A percentile compares a stretch with the other conserved stretches of the same genome.
These are phyloP conservation scores for Nectriaceae sp. DNA, from an alignment of 2,329 filamentous ascomycete genomes.

Conservation along the genomic window DNA sequence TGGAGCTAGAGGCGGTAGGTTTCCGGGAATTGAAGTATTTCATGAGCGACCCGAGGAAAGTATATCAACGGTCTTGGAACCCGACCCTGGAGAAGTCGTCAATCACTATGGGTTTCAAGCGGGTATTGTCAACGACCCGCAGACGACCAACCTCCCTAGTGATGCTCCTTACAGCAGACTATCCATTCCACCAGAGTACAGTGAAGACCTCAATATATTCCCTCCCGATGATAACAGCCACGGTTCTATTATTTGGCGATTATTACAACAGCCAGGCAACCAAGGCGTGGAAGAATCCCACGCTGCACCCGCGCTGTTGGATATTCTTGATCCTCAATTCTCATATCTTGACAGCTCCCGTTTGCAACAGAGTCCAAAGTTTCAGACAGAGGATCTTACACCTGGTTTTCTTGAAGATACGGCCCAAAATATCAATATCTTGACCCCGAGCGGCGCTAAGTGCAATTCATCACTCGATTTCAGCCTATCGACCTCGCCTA, in stretches of 20 bases:
- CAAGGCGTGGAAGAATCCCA: neutral
- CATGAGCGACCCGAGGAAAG: too few species aligned
- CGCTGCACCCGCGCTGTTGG: neutral
- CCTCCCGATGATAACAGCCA: neutral
- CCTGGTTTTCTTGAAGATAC: too few species aligned
- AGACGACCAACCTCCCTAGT: neutral
- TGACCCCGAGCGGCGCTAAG: too few species aligned
- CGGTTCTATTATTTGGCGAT: neutral
- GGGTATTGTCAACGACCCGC: neutral
- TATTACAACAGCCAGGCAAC: neutral
- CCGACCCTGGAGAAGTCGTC: too few species aligned
- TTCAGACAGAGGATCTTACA: too few species aligned
- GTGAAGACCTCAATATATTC: conserved; percentile 7
- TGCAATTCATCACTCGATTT: too few species aligned
- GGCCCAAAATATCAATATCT: too few species aligned
- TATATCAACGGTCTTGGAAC: too few species aligned
- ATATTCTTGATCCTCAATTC: neutral
- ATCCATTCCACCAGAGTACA: conserved; percentile 1
- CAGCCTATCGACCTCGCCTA: too few species aligned
- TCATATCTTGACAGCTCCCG: neutral
- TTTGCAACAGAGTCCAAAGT: neutral
- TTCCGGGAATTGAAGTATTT: too few species aligned
- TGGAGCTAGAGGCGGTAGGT: too few species aligned
- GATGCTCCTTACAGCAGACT: neutral
- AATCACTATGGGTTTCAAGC: neutral